These are phyloP conservation scores for Mortierella sp. DNA, from an alignment of 371 early-diverging fungal genomes.

Conservation along the genomic window DNA sequence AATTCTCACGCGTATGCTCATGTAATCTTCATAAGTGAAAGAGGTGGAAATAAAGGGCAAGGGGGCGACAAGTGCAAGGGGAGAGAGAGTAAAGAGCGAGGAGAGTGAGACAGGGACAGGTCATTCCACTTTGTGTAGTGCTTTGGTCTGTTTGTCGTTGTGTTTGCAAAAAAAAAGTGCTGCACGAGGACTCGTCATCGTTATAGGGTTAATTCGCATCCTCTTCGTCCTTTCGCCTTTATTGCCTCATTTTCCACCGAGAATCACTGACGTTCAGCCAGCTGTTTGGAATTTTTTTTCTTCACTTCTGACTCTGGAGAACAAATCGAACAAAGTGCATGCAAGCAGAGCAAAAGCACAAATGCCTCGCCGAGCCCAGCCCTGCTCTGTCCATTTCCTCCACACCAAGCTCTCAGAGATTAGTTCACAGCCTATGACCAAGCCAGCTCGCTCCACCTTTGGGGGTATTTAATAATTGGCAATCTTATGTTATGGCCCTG, in stretches of 20 bases:
- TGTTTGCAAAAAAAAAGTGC: neutral
- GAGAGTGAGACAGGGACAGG: neutral
- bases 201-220: neutral
- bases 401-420: neutral
- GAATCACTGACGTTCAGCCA: neutral
- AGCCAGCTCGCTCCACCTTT: neutral
- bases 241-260: neutral
- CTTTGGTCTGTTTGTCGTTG: neutral
- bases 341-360: neutral
- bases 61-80: neutral
- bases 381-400: neutral
- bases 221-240: neutral
- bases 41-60: too few species aligned
- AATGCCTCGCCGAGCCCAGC: neutral
- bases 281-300: neutral
- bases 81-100: neutral
- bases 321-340: neutral
- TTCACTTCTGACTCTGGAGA: constrained; percentile 4
- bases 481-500: neutral
- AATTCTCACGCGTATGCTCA: neutral
- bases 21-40: constrained; percentile 1
- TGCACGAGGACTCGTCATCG: neutral
- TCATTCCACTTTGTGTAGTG: neutral
- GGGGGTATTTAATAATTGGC: neutral
- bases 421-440: neutral